Percentiles rank a stretch among this genome's conserved stretches.
Evolutionary conservation across 306 rosid genomes (phyloP).

Genomic region (Sindora glabra): DNA sequence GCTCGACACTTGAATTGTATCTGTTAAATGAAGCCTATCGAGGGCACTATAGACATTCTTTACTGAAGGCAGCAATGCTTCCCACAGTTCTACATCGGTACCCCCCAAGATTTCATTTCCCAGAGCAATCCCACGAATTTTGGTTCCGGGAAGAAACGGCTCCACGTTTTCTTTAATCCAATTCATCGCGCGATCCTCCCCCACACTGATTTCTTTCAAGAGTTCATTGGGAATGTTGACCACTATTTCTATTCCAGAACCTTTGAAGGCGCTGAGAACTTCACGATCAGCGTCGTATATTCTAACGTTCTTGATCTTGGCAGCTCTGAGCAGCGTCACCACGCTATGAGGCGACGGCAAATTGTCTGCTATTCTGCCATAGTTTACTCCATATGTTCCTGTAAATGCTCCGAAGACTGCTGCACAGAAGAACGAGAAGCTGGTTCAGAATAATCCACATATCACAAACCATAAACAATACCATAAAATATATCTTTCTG

Average conservation of each 20-base stretch:
- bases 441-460: background rate
- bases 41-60: slow-evolving; percentile 67
- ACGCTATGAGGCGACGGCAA: slow-evolving; percentile 70
- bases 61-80: slow-evolving; percentile 62
- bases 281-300: slow-evolving; percentile 64
- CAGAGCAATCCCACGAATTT: slow-evolving; percentile 61
- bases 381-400: slow-evolving; percentile 89
- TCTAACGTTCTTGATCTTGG: slow-evolving; percentile 64
- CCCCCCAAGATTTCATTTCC: slow-evolving; percentile 86
- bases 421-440: background rate
- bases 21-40: slow-evolving; percentile 30
- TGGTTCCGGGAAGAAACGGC: slow-evolving; percentile 68
- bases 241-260: slow-evolving; percentile 59
- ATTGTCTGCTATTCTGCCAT: slow-evolving; percentile 77
- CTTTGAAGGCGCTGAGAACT: slow-evolving; percentile 72
- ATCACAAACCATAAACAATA: background rate
- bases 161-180: slow-evolving; percentile 86
- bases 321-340: slow-evolving; percentile 80
- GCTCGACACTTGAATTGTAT: slow-evolving; percentile 58
- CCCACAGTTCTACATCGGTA: slow-evolving; percentile 41
- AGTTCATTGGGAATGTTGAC: slow-evolving; percentile 52
- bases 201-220: slow-evolving; percentile 48
- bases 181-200: slow-evolving; percentile 71
- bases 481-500: background rate
- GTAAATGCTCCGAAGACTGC: slow-evolving; percentile 34